A percentile compares a stretch with the other conserved stretches of the same genome.
Evolutionary conservation across 2,329 filamentous ascomycete genomes (phyloP).

Genomic region (Colletotrichum orbiculare): DNA sequence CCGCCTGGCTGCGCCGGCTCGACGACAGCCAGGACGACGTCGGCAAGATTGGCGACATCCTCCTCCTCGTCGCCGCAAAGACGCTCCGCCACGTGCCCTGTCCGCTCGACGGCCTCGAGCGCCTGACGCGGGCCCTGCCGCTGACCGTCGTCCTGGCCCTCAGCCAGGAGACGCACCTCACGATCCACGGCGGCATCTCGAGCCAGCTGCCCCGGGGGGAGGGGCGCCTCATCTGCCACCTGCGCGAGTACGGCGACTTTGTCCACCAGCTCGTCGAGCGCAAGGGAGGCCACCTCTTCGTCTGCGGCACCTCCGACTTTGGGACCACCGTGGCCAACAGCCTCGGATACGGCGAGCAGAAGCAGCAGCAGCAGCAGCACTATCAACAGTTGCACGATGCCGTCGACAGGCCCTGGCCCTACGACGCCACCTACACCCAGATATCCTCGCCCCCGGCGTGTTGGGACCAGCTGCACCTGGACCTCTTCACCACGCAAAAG

Average conservation of each 20-base stretch:
- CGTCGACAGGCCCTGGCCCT: no score
- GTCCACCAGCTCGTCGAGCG: slow-evolving; percentile 15
- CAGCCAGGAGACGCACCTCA: slow-evolving; percentile 26
- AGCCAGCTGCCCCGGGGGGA: slow-evolving; percentile 6
- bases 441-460: slow-evolving; percentile 5
- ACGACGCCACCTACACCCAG: background rate
- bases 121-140: slow-evolving; percentile 17
- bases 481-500: slow-evolving; percentile 17
- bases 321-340: slow-evolving; percentile 19
- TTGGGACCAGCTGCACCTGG: slow-evolving; percentile 26
- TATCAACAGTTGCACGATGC: background rate
- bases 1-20: background rate
- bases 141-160: slow-evolving; percentile 24
- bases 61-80: slow-evolving; percentile 22
- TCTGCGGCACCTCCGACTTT: slow-evolving; percentile 32
- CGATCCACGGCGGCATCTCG: slow-evolving; percentile 14
- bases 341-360: slow-evolving; percentile 14
- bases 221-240: slow-evolving; percentile 11
- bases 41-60: slow-evolving; percentile 6
- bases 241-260: slow-evolving; percentile 9
- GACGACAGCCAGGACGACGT: background rate
- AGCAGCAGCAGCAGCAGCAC: background rate
- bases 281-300: slow-evolving; percentile 21
- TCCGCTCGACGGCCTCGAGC: slow-evolving; percentile 14
- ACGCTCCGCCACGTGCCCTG: slow-evolving; percentile 28